Base-by-base conservation (phyloP, 805 yeast species). In the Cyberlindnera japonica region DNA sequence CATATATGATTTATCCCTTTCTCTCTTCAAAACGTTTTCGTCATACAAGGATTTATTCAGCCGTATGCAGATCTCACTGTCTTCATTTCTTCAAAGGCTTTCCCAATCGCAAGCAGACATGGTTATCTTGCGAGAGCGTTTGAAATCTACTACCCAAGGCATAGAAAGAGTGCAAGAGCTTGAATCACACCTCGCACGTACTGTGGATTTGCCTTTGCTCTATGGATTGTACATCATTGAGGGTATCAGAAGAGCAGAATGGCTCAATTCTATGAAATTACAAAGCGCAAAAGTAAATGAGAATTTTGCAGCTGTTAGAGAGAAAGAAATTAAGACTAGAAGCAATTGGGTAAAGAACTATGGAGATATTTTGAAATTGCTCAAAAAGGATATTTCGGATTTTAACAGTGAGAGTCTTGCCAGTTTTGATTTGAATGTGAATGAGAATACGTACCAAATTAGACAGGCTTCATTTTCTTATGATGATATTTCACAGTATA, bases 181-280 rank as follows among this genome's bases (percentile, higher is more conserved):
- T 3, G 54, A 47, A 39, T 43, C 51, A 2, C 25, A 38, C 12
- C 37, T 53, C 18, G 51, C 72, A 4, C 59, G 59, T 24, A 76
- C 82, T 1, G 68, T 76, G 12, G 93, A 85, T 55, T 55, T 85
- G 20, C 95, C 95, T 0, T 55, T 83, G 11, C 60, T 83, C 1
- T 82, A 83, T 56, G 93, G 93, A 1, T 64, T 82, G n/a, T 72
- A 77, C 58, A 46, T 82, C 3, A 69, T 83, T 34, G 90, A 84
- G 48, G 68, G 65, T 33, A 63, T 81, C 37, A 66, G 87, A 37
- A 75, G 83, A 49, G 62, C 65, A 34, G 75, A 75, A 48, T 81
- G 88, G 84, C 61, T 55, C 55, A 55, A 42, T 12, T 50, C 60
- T 26, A 39, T 63, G n/a, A 52, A 56, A 26, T 21, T 37, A 11